phyloP scores from a whole-genome alignment of 2,329 filamentous ascomycete genomes.

The Fusarium luffae region DNA sequence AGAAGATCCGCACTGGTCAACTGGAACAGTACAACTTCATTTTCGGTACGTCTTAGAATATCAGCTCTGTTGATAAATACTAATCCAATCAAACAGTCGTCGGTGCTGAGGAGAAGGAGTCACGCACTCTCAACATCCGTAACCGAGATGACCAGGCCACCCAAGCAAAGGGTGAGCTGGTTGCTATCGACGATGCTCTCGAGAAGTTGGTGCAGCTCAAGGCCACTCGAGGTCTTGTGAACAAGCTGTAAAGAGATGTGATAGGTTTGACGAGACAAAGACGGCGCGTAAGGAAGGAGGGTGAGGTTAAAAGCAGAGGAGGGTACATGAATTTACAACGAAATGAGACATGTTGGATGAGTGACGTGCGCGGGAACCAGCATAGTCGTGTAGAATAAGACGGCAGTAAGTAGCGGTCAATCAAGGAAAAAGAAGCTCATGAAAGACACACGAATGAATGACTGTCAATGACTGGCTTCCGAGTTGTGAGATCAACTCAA shows the following conservation, averaged over 20 bases:
- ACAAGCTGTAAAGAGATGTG: conserved; percentile 48
- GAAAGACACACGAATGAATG: background rate
- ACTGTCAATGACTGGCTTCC: conserved; percentile 1
- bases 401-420: conserved; percentile 34
- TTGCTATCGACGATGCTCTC: conserved; percentile 67
- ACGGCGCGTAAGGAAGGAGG: conserved; percentile 19
- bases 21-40: conserved; percentile 87
- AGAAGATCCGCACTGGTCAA: conserved; percentile 88
- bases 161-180: conserved; percentile 69
- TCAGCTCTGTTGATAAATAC: background rate
- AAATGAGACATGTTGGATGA: conserved; percentile 38
- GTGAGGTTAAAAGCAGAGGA: conserved; percentile 37
- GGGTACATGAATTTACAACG: conserved; percentile 28
- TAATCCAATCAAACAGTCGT: conserved; percentile 59
- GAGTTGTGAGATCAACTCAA: conserved; percentile 8
- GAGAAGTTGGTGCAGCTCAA: conserved; percentile 65
- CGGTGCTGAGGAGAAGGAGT: conserved; percentile 70
- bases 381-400: conserved; percentile 20
- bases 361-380: conserved; percentile 17
- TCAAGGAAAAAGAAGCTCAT: conserved; percentile 22
- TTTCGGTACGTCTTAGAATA: conserved; percentile 63
- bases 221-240: conserved; percentile 56
- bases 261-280: conserved; percentile 10
- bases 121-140: conserved; percentile 70
- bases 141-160: conserved; percentile 72